Evolutionary conservation across 495 filamentous ascomycete species (phyloP).

Genomic region (Talaromyces stipitatus): DNA sequence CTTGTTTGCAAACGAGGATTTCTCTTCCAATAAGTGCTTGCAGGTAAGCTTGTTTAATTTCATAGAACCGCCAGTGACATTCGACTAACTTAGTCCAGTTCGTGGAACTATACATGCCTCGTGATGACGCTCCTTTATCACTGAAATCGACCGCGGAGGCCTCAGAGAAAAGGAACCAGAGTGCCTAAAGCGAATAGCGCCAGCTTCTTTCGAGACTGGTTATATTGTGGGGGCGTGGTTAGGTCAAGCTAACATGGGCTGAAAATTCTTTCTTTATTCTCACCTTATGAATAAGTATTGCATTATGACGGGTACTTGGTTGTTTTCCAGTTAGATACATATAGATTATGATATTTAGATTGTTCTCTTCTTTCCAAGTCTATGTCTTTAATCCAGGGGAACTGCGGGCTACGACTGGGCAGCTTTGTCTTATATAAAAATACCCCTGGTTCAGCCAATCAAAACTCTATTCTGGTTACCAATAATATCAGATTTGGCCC

Average conservation of each 20-base stretch:
- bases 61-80: neutral
- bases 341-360: neutral
- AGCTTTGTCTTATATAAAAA: neutral
- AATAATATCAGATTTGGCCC: neutral
- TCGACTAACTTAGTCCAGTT: slow-evolving; percentile 46
- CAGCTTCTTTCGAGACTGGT: neutral
- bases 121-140: slow-evolving; percentile 66
- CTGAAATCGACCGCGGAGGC: slow-evolving; percentile 57
- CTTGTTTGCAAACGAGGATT: slow-evolving; percentile 60
- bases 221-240: neutral
- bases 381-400: neutral
- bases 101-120: slow-evolving; percentile 82
- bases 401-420: neutral
- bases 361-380: neutral
- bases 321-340: neutral
- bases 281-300: too few relatives aligned
- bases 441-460: neutral
- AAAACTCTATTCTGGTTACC: neutral
- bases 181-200: slow-evolving; percentile 23
- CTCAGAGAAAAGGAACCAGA: slow-evolving; percentile 57
- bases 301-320: neutral
- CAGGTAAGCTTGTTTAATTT: slow-evolving; percentile 27
- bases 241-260: neutral
- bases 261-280: neutral
- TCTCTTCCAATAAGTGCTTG: slow-evolving; percentile 40